phyloP scores from a whole-genome alignment of 2,329 filamentous ascomycete species.

The Fusarium protoensiforme region DNA sequence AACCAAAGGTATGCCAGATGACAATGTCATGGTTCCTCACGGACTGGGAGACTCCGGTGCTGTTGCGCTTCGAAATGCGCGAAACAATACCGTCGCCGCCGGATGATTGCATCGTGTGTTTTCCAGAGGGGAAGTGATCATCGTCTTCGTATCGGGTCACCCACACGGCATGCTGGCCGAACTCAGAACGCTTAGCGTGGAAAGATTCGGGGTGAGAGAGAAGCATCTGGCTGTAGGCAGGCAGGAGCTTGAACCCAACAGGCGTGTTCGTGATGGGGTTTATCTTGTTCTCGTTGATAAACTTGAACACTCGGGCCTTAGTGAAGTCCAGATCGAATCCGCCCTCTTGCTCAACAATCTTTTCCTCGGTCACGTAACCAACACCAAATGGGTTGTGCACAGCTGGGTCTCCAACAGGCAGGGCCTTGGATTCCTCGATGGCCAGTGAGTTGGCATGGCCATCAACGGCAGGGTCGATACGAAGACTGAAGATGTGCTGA shows the following conservation, averaged over 20 bases:
- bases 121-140: conserved; percentile 56
- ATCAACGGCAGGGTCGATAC: conserved; percentile 74
- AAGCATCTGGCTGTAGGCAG: conserved; percentile 58
- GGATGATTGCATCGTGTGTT: conserved; percentile 60
- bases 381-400: conserved; percentile 64
- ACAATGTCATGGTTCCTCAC: conserved; percentile 64
- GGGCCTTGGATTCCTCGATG: conserved; percentile 50
- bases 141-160: conserved; percentile 57
- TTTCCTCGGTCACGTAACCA: conserved; percentile 56
- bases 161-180: conserved; percentile 57
- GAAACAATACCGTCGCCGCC: conserved; percentile 52
- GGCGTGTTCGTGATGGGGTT: conserved; percentile 58
- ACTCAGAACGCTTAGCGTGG: conserved; percentile 55
- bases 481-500: conserved; percentile 74
- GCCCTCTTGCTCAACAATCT: conserved; percentile 54
- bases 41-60: conserved; percentile 47
- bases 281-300: conserved; percentile 56
- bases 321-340: conserved; percentile 62
- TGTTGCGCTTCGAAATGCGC: conserved; percentile 39
- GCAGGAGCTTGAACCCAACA: conserved; percentile 59
- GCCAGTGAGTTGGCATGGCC: conserved; percentile 66
- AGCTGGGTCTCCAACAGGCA: conserved; percentile 56
- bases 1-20: conserved; percentile 67
- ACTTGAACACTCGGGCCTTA: conserved; percentile 61
- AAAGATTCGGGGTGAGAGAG: conserved; percentile 53